These are phyloP conservation scores for Dalbergia cultrata DNA, from an alignment of 306 rosid genomes.

Conservation along the genomic window DNA sequence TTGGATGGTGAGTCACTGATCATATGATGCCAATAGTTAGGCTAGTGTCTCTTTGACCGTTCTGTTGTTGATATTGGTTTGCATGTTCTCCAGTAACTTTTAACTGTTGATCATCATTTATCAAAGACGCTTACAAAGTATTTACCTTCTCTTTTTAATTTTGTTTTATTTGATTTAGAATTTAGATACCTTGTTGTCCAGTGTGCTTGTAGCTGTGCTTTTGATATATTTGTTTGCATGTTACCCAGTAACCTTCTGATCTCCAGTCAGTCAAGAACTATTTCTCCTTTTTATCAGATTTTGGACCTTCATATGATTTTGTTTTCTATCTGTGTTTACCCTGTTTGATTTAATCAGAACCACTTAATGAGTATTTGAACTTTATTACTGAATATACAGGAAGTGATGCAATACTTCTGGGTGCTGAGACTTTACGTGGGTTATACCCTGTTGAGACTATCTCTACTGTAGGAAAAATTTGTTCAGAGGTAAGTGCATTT, in stretches of 20 bases:
- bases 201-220: conserved; percentile 30
- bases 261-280: conserved; percentile 22
- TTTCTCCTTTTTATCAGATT: neutral
- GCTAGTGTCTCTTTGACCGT: conserved; percentile 22
- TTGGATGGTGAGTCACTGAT: conserved; percentile 76
- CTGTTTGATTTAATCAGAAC: conserved; percentile 29
- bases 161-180: neutral
- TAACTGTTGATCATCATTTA: neutral
- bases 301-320: conserved; percentile 3
- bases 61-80: conserved; percentile 8
- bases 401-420: conserved; percentile 97
- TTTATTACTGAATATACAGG: conserved; percentile 66
- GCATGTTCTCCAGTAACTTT: conserved; percentile 4
- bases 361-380: conserved; percentile 27
- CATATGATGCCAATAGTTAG: conserved; percentile 33
- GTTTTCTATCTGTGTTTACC: conserved; percentile 25
- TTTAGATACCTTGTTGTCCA: neutral
- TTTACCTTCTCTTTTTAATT: neutral
- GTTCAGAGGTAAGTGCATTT: conserved; percentile 75
- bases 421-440: conserved; percentile 99
- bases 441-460: conserved; percentile 92
- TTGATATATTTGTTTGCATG: conserved; percentile 26
- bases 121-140: conserved; percentile 1
- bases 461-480: conserved; percentile 90
- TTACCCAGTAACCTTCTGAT: neutral